Evolutionary conservation across 2,329 filamentous ascomycete genomes (phyloP), one percentile per base, ranked within the genome.

Genomic region (Pseudogymnoascus sp.): DNA sequence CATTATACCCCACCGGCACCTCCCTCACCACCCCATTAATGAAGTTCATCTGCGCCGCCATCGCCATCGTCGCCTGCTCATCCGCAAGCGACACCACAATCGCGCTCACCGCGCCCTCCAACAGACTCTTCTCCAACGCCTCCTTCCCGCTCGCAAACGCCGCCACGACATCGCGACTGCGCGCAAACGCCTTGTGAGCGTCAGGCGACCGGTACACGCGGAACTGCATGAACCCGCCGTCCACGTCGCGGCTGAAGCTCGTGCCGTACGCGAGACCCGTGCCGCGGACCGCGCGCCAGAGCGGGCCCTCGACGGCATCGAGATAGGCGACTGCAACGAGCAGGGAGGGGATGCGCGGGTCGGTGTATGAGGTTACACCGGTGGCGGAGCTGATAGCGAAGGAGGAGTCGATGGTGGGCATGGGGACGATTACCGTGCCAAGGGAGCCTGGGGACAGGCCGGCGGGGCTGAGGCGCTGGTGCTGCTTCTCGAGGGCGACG

Each of bases 191-290:
- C 73, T 92, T 94, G 75, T 86, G 90, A 0, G 88, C 87, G 66
- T 97, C 91, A 0, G 94, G 93, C 0, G 91, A 95, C 25, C 93
- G 88, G 77, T 95, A 97, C 41, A 97, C 87, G 60, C 86, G 85
- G 76, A 95, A 95, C 64, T 90, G 87, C 59, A 97, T 77, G 58
- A 89, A 84, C 2, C 93, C 94, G 1, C 85, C 86, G 69, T 94
- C 90, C 28, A 90, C 77, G 70, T 90, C 88, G 50, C 89, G 86
- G 47, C 81, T 81, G 70, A 97, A 96, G 68, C 83, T 85, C 0
- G 89, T 87, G 60, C 92, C 92, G 71, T 99, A 99, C 0, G 94
- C 94, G 59, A 97, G 86, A 47, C 94, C 94, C 43, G 90, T 94
- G 61, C 94, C 94, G 54, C 94, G 90, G 57, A 97, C 89, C 0